These are phyloP conservation scores for Ceratobasidium sp. DNA, from an alignment of 1,284 basidiomycete genomes.

Conservation along the genomic window DNA sequence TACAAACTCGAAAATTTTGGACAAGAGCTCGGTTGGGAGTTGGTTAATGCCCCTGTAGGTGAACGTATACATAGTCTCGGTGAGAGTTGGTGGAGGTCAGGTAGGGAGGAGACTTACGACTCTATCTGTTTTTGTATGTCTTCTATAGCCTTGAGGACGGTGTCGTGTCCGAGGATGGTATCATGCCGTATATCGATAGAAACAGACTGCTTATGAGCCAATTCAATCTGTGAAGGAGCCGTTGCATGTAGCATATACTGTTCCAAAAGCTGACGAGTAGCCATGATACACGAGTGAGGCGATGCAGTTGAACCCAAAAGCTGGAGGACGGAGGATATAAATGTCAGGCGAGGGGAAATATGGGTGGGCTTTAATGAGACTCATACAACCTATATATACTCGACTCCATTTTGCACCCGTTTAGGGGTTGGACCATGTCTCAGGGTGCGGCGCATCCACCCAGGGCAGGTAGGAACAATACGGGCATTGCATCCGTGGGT, in stretches of 20 bases:
- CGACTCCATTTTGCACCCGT: constrained; percentile 5
- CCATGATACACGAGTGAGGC: constrained; percentile 12
- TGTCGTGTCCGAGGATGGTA: not conserved
- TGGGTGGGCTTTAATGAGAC: not conserved
- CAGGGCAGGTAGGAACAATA: constrained; percentile 31
- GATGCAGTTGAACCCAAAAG: constrained; percentile 4
- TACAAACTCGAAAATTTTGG: constrained; percentile 28
- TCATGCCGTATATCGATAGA: constrained; percentile 17
- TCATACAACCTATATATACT: constrained; percentile 23
- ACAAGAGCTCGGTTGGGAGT: constrained; percentile 36
- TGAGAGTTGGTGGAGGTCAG: not conserved
- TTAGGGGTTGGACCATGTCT: constrained; percentile 29
- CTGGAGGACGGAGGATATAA: constrained; percentile 14
- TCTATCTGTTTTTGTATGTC: constrained; percentile 2
- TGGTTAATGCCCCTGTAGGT: constrained; percentile 12
- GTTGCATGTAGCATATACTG: constrained; percentile 26
- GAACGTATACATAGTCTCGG: not conserved
- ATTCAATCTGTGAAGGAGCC: constrained; percentile 11
- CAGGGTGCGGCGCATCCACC: constrained; percentile 10
- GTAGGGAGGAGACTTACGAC: constrained; percentile 27
- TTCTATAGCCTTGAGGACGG: constrained; percentile 1
- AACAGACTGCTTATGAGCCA: constrained; percentile 10
- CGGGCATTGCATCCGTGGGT: constrained; percentile 13
- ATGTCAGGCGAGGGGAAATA: not conserved
- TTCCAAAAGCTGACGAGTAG: constrained; percentile 18